These are phyloP conservation scores for Malania oleifera DNA, from an alignment of 164 flowering plant species.

Conservation along the genomic window DNA sequence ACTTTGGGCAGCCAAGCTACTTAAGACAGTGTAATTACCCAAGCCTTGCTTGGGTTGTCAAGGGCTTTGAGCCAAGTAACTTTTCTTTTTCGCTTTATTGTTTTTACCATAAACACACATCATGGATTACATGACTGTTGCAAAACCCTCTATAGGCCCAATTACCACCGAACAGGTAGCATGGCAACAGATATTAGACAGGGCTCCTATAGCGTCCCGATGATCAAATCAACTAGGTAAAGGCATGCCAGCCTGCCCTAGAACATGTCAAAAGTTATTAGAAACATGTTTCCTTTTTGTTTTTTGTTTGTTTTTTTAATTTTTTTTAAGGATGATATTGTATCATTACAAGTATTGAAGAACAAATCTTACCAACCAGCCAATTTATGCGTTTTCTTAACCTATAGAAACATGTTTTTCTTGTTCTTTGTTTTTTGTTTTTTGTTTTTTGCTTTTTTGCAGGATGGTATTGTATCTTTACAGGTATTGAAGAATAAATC, in stretches of 20 bases:
- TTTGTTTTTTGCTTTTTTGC: no score
- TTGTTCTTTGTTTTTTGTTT: no score
- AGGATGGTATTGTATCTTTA: no score
- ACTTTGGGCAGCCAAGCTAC: conserved; percentile 17
- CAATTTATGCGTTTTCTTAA: not conserved
- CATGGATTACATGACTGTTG: not conserved
- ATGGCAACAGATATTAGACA: conserved; percentile 3
- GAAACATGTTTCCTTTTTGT: conserved; percentile 12
- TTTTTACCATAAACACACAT: conserved; percentile 10
- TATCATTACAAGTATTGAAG: not conserved
- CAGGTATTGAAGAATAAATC: not conserved
- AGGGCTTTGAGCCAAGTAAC: not conserved
- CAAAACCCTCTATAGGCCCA: conserved; percentile 8
- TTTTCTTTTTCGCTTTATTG: not conserved
- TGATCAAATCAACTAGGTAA: not conserved
- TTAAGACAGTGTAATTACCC: conserved; percentile 19
- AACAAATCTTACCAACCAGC: conserved; percentile 5
- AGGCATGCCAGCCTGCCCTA: conserved; percentile 7
- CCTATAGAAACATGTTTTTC: conserved; percentile 15
- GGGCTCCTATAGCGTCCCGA: conserved; percentile 6
- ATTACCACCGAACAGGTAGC: conserved; percentile 12
- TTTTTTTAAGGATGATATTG: no score
- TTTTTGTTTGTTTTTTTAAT: no score
- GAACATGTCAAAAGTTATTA: conserved; percentile 14
- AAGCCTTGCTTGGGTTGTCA: conserved; percentile 4